A percentile compares a stretch with the other conserved stretches of the same genome.
phyloP scores from a whole-genome alignment of 2,329 filamentous ascomycete genomes.

The Exophiala sp. region DNA sequence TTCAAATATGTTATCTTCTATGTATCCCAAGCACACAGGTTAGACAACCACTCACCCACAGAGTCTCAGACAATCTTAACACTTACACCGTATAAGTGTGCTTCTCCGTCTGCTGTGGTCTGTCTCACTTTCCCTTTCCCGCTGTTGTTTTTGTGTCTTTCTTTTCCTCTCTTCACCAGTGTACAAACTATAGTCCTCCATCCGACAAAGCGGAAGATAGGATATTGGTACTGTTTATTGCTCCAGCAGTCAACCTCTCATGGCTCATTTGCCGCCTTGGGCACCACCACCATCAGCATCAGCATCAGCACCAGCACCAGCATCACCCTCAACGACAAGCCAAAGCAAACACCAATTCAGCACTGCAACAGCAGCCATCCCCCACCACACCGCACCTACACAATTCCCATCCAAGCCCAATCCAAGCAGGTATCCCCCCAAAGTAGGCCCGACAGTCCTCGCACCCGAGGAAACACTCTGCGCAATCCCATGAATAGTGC shows the following conservation, averaged over 20 bases:
- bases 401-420: constrained; percentile 49
- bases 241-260: neutral
- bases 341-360: constrained; percentile 55
- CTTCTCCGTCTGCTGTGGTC: no score
- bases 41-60: no score
- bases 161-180: no score
- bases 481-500: constrained; percentile 55
- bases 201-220: no score
- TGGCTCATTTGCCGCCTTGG: neutral
- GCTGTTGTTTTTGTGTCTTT: no score
- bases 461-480: constrained; percentile 51
- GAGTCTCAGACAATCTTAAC: no score
- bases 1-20: no score
- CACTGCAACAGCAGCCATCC: constrained; percentile 49
- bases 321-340: constrained; percentile 55
- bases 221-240: neutral
- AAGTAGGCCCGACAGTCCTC: constrained; percentile 51
- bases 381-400: constrained; percentile 55
- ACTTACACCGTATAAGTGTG: no score
- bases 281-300: neutral
- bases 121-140: no score
- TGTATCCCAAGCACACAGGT: no score
- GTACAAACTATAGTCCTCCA: no score
- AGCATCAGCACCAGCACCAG: constrained; percentile 4
- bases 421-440: constrained; percentile 51